Conservation (phyloP, 177 flowering plant species). For the Vitis hybrid region DNA sequence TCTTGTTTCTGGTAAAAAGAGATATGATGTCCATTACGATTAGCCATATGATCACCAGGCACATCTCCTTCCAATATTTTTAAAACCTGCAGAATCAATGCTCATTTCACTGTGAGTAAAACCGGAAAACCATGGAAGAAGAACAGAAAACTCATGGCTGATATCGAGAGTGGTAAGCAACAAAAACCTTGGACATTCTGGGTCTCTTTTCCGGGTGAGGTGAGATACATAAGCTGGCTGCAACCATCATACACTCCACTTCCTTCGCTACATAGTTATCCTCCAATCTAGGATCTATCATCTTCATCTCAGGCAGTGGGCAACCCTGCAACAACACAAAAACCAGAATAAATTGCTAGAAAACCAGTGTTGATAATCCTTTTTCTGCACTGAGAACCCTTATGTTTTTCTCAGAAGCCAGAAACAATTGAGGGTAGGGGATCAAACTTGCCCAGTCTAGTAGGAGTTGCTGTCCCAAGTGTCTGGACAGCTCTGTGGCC, state of each 20-base stretch:
- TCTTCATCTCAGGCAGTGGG: conserved; percentile 24
- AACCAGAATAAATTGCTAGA: neutral
- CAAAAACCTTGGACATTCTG: conserved; percentile 38
- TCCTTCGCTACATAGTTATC: conserved; percentile 20
- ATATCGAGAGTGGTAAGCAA: neutral
- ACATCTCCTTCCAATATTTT: conserved; percentile 40
- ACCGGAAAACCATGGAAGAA: neutral
- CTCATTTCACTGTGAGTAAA: neutral
- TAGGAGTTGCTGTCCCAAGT: conserved; percentile 22
- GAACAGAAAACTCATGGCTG: neutral
- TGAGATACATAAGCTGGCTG: conserved; percentile 36
- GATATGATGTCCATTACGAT: conserved; percentile 7
- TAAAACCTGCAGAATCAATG: conserved; percentile 26
- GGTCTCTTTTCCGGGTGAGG: conserved; percentile 36
- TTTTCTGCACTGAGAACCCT: too few species aligned
- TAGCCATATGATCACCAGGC: conserved; percentile 14
- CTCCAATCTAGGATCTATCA: conserved; percentile 28
- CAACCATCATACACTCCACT: conserved; percentile 33
- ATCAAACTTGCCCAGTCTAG: conserved; percentile 30
- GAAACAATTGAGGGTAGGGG: neutral
- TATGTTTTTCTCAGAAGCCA: too few species aligned
- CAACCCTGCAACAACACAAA: conserved; percentile 18
- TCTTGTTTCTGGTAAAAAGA: neutral
- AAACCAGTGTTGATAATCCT: neutral
- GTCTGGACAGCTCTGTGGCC: conserved; percentile 33